Evolutionary conservation across 768 basidiomycete species (phyloP).

Genomic region (Favolaschia claudopus): DNA sequence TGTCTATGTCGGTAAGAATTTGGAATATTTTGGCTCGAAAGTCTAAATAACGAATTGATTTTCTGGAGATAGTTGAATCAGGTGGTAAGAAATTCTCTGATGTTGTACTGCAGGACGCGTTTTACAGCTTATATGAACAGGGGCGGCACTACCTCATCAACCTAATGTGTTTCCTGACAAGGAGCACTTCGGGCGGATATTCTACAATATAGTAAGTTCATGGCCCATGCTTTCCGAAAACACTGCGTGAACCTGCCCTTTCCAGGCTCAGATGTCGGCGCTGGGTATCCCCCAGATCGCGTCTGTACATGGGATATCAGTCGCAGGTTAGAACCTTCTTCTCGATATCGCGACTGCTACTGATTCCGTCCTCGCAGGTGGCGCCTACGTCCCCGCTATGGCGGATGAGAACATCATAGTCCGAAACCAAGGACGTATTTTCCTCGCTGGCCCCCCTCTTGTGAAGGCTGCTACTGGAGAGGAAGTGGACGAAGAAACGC

Average conservation of each 20-base stretch:
- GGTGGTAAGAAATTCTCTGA: no score
- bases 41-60: no score
- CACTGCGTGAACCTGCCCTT: constrained; percentile 13
- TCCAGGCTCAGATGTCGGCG: constrained; percentile 90
- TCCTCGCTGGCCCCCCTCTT: constrained; percentile 92
- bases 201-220: constrained; percentile 90
- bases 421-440: constrained; percentile 90
- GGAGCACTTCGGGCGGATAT: constrained; percentile 95
- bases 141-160: constrained; percentile 91
- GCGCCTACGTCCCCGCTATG: constrained; percentile 96
- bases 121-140: constrained; percentile 85
- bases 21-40: constrained; percentile 1
- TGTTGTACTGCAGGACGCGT: no score
- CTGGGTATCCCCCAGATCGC: constrained; percentile 91
- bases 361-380: constrained; percentile 53
- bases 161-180: constrained; percentile 95
- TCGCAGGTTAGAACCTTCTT: constrained; percentile 64
- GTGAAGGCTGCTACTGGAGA: constrained; percentile 97
- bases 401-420: constrained; percentile 94
- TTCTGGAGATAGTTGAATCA: constrained; percentile 74
- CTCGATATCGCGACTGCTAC: background rate
- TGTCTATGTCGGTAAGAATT: constrained; percentile 82
- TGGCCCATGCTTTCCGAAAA: background rate
- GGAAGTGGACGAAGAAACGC: constrained; percentile 88
- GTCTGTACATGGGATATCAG: constrained; percentile 93